Base-by-base conservation (phyloP, 108 stramenopile genomes). In the Skeletonema costatum region DNA sequence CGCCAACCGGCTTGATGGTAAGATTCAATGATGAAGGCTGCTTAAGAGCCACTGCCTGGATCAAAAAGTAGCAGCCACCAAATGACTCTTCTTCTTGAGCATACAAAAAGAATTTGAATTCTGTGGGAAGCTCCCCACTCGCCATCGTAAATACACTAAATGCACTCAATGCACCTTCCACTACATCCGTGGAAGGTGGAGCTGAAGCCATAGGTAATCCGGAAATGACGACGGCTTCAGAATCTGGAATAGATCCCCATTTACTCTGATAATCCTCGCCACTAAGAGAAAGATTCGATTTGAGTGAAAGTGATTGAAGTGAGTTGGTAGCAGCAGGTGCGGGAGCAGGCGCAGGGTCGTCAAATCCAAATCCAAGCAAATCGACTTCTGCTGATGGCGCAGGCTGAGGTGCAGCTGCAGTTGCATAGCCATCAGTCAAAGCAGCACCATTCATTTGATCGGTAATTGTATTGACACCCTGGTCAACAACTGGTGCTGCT, bases 21-120 rank as follows among this genome's bases (percentile, higher is more conserved):
- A 92, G 64, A 65, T 85, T 77, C 73, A 92, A 73, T 19, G 66
- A 80, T 42, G 74, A 38, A 39, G 81, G 70, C 14, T 61, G 46
- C 56, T 94, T 92, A 44, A 66, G 67, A 61, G 91, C 82, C 56
- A 89, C 89, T 10, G 89, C 74, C 73, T 96, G 91, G 62, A 96
- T 76, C 81, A 96, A 69, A 44, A 93, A 83, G 11, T 83, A 72
- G 17, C 67, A 68, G 62, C 91, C 91, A 9, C 71, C 73, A 58
- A 64, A 77, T 44, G 69, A 60, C 29, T 64, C 66, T 32, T 71
- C 75, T 41, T 95, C 92, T 68, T 91, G 77, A 4, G 89, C 89
- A 60, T 94, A 97, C 39, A 97, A 65, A 77, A 94, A 97, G 80
- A 97, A 92, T 73, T 97, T 97, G 85, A 94, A 87, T 70, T 95